Evolutionary conservation across 108 stramenopile species (phyloP).

Genomic region (Aurantiochytrium sp.): DNA sequence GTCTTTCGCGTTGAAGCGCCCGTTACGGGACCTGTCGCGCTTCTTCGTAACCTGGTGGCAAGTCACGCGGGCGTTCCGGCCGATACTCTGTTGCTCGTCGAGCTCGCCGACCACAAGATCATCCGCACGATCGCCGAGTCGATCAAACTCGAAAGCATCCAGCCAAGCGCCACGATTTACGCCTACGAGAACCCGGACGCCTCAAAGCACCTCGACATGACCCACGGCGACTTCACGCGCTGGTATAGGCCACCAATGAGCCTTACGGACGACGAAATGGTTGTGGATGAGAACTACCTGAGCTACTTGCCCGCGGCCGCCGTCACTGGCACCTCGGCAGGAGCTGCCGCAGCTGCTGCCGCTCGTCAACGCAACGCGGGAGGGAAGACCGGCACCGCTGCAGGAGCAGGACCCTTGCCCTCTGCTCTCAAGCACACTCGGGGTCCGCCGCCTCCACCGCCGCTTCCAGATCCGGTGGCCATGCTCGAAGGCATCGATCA

Average conservation of each 20-base stretch:
- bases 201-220: not conserved
- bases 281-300: not conserved
- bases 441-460: not conserved
- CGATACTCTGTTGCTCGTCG: not conserved
- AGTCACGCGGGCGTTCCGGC: not conserved
- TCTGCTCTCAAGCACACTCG: no score
- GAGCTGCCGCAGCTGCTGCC: not conserved
- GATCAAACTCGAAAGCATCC: not conserved
- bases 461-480: not conserved
- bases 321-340: not conserved
- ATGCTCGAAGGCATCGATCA: not conserved
- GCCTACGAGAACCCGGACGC: not conserved
- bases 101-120: not conserved
- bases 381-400: no score
- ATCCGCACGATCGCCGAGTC: not conserved
- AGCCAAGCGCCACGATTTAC: not conserved
- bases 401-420: no score
- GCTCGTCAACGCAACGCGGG: not conserved
- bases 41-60: not conserved
- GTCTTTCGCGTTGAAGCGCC: constrained; percentile 40
- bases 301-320: not conserved
- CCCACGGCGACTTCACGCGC: not conserved
- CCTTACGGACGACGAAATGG: not conserved
- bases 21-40: not conserved
- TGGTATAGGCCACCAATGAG: not conserved